Evolutionary conservation across 2,329 filamentous ascomycete species (phyloP).

Genomic region (Plectosphaerella sp.): DNA sequence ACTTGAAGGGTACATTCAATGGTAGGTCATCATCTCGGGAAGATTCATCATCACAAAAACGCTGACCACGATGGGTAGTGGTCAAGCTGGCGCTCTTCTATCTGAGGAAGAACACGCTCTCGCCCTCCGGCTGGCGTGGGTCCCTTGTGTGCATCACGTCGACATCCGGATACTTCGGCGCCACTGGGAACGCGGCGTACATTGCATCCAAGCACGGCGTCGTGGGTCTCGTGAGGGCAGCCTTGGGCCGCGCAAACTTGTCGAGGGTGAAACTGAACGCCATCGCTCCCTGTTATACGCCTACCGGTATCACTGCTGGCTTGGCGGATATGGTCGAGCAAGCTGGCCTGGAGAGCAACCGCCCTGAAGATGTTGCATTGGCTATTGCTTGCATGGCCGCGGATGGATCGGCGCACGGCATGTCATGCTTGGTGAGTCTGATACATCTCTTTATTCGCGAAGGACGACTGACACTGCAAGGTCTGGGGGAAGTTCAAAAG

Average conservation of each 20-base stretch:
- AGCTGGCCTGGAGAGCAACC: not conserved
- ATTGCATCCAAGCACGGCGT: conserved; percentile 15
- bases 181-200: conserved; percentile 11
- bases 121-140: conserved; percentile 2
- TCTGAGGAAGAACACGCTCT: not conserved
- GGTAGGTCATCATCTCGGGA: not conserved
- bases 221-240: conserved; percentile 9
- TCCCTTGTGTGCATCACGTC: conserved; percentile 12
- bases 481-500: not conserved
- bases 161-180: conserved; percentile 14
- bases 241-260: not conserved
- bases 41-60: too few relatives aligned
- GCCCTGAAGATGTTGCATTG: not conserved
- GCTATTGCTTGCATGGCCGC: not conserved
- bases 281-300: not conserved
- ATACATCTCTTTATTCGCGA: too few relatives aligned
- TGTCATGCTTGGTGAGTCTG: not conserved
- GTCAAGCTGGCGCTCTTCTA: not conserved
- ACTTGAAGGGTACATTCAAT: conserved; percentile 21
- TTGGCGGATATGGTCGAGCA: not conserved
- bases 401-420: not conserved
- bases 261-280: not conserved
- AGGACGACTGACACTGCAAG: not conserved
- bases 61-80: not conserved
- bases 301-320: not conserved